These are phyloP conservation scores for Aspergillus clavatus DNA, from an alignment of 2,329 filamentous ascomycete genomes.

Conservation along the genomic window DNA sequence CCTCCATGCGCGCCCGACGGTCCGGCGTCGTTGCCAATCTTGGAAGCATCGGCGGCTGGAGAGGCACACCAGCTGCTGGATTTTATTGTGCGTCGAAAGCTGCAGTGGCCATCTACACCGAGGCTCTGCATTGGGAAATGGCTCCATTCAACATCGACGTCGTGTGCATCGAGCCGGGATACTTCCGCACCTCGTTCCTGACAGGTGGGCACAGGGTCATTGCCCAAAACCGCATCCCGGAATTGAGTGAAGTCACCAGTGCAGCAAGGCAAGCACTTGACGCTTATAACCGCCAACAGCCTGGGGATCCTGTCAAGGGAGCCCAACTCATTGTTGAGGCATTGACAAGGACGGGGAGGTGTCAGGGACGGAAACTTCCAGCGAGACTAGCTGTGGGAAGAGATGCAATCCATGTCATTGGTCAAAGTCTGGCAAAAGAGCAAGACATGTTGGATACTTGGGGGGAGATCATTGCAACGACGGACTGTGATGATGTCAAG, in stretches of 20 bases:
- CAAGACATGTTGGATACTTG: conserved; percentile 7
- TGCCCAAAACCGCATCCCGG: background rate
- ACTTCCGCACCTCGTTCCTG: conserved; percentile 16
- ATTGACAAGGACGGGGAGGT: conserved; percentile 8
- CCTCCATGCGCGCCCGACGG: conserved; percentile 31
- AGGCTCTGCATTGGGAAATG: conserved; percentile 9
- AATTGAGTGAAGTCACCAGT: background rate
- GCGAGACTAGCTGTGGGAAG: conserved; percentile 2
- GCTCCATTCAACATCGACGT: conserved; percentile 14
- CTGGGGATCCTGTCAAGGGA: conserved; percentile 10
- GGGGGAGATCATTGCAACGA: conserved; percentile 6
- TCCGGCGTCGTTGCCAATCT: no score
- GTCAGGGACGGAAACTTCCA: conserved; percentile 1
- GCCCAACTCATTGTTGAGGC: conserved; percentile 11
- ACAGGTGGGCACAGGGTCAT: conserved; percentile 2
- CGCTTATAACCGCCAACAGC: conserved; percentile 3
- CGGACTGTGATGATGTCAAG: conserved; percentile 8
- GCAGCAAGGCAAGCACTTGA: conserved; percentile 1
- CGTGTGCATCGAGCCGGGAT: conserved; percentile 14
- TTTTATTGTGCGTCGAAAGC: conserved; percentile 45
- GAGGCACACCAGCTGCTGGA: no score
- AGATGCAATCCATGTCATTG: conserved; percentile 6
- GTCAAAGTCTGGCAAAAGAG: conserved; percentile 2
- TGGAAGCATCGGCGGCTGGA: no score
- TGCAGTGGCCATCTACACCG: conserved; percentile 12